Base-by-base conservation (phyloP, 2,329 filamentous ascomycete species). In the Dryadomyces quercivorus region DNA sequence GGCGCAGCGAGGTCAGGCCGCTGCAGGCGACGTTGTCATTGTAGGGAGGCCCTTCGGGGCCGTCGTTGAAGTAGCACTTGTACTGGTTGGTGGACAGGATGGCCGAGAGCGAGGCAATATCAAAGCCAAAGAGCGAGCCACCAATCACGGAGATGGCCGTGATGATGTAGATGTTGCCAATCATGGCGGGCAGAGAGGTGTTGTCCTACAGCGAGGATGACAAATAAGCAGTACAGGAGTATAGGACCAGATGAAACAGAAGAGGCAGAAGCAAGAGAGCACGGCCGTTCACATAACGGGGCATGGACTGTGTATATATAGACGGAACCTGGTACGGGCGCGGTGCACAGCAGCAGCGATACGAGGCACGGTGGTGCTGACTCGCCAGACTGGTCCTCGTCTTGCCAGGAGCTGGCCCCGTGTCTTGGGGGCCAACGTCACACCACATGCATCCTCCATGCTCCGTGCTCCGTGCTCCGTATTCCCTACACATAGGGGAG, bases 31-130 rank as follows among this genome's bases (percentile, higher is more conserved):
- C 15, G 16, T 44, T n/a, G 45, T 55, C 49, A 44, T 52, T 53
- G 51, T 52, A 57, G 2, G 51, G 47, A 4, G 55, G 51, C 1
- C 57, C 66, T 1, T 66, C 55, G 9, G 68, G 65, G 9, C 69
- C 68, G 57, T 69, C 64, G 59, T 73, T 72, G 61, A 72, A 73
- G 57, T 70, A 67, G 61, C 70, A 72, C 31, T 65, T 64, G 59
- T 73, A 73, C 1, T 69, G 66, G 42, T 67, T 64, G 5, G 69
- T 71, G 16, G 66, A 65, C 61, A 73, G 70, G 47, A 72, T 69
- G 55, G 71, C 70, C 46, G 68, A 71, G 70, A 73, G 69, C 36
- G 70, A 73, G n/a, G 69, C 69, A 55, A 73, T 72, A 61, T 72
- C 70, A 57, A 73, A 73, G 54, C 70, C 70, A 56, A 72, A 72